Conservation (phyloP, 306 rosid genomes). For the Pachyrhizus erosus region DNA sequence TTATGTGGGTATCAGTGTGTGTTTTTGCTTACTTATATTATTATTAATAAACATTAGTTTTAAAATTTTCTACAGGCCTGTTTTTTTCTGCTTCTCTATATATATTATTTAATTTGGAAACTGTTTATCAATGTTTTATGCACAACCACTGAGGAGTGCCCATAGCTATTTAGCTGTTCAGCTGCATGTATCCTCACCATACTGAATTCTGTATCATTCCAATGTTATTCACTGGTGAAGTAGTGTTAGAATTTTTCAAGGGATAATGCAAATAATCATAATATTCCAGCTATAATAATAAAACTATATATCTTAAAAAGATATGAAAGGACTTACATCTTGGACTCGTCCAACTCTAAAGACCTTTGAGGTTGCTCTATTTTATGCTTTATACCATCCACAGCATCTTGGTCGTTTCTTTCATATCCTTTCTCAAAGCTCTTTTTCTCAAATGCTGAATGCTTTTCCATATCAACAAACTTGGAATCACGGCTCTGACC, state of each 20-base stretch:
- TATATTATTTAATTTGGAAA: conserved; percentile 11
- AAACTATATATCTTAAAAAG: neutral
- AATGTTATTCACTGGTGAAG: conserved; percentile 5
- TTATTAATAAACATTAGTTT: neutral
- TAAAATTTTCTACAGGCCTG: neutral
- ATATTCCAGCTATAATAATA: conserved; percentile 5
- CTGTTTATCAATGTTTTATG: neutral
- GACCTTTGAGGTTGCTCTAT: conserved; percentile 45
- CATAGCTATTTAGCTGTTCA: conserved; percentile 3
- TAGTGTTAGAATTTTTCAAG: conserved; percentile 15
- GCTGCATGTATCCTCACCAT: conserved; percentile 9
- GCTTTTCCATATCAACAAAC: conserved; percentile 40
- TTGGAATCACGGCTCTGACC: conserved; percentile 39
- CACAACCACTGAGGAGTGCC: conserved; percentile 1
- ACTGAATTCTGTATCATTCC: conserved; percentile 11
- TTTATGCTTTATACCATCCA: conserved; percentile 43
- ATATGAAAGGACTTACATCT: conserved; percentile 55
- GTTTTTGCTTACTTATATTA: neutral
- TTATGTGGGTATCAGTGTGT: neutral
- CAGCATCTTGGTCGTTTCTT: conserved; percentile 37
- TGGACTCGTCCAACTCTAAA: conserved; percentile 38
- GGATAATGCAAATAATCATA: conserved; percentile 13
- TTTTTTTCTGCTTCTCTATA: conserved; percentile 9
- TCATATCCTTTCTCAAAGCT: conserved; percentile 42
- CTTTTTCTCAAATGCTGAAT: conserved; percentile 22